Percentiles rank a stretch among this genome's conserved stretches.
Evolutionary conservation across 768 basidiomycete species (phyloP).

Genomic region (Russula lepida): DNA sequence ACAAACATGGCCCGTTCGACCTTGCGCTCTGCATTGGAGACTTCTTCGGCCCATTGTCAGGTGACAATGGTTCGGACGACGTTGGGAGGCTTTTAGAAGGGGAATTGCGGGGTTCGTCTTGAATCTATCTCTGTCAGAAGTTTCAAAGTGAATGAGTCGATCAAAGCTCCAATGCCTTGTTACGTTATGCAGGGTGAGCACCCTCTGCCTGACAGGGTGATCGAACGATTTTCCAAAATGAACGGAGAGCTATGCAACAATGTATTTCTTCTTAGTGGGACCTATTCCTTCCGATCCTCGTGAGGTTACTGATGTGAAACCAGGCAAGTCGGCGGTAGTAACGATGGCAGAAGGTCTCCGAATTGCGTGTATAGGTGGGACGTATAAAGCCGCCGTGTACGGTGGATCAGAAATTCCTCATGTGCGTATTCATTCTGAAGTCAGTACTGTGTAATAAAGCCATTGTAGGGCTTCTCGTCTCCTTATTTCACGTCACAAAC

Average conservation of each 20-base stretch:
- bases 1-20: constrained; percentile 91
- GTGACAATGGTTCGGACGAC: constrained; percentile 35
- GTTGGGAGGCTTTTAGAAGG: constrained; percentile 57
- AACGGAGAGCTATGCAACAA: constrained; percentile 76
- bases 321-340: constrained; percentile 76
- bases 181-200: constrained; percentile 87
- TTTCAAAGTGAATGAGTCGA: constrained; percentile 1
- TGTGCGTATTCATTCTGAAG: constrained; percentile 36
- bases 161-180: constrained; percentile 73
- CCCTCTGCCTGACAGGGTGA: constrained; percentile 62
- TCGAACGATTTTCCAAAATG: constrained; percentile 65
- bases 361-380: constrained; percentile 80
- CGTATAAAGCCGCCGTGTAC: constrained; percentile 57
- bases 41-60: constrained; percentile 58
- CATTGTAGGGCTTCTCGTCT: constrained; percentile 58
- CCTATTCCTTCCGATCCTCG: constrained; percentile 45
- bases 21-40: constrained; percentile 75
- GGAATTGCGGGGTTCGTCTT: constrained; percentile 48
- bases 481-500: constrained; percentile 68
- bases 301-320: constrained; percentile 4
- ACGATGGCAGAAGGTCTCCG: constrained; percentile 73
- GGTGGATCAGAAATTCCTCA: constrained; percentile 52
- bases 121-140: neutral
- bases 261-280: constrained; percentile 78
- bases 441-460: constrained; percentile 43